Percentiles rank a stretch among this genome's conserved stretches.
These are phyloP conservation scores for Lentinula sp. DNA, from an alignment of 768 basidiomycete species.

Conservation along the genomic window DNA sequence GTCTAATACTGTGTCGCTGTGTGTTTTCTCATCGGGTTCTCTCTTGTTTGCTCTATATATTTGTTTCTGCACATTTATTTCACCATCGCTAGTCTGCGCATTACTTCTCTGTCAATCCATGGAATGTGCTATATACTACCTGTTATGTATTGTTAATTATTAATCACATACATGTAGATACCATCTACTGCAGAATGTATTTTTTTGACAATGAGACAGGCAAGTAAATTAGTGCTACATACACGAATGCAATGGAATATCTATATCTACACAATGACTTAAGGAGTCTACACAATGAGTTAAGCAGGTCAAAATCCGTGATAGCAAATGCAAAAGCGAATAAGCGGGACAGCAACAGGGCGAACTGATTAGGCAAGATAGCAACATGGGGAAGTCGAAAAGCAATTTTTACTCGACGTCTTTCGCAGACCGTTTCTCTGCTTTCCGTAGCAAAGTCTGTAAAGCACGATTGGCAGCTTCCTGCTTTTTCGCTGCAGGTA, in stretches of 20 bases:
- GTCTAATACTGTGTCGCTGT: not conserved
- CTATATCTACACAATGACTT: not conserved
- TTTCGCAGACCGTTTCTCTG: not conserved
- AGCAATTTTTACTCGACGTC: not conserved
- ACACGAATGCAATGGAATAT: not conserved
- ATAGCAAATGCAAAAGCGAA: no score
- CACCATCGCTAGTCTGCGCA: no score
- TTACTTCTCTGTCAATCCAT: not conserved
- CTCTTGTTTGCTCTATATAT: not conserved
- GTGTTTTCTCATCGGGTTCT: not conserved
- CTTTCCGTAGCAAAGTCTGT: not conserved
- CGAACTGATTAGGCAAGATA: not conserved
- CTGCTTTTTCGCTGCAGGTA: not conserved
- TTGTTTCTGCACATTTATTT: not conserved
- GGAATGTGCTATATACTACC: not conserved
- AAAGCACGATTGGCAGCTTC: slow-evolving; percentile 2
- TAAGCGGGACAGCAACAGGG: not conserved
- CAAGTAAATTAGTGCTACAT: not conserved
- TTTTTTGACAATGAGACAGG: not conserved
- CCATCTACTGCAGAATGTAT: not conserved
- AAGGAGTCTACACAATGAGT: not conserved
- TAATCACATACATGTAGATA: not conserved
- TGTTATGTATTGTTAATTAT: not conserved
- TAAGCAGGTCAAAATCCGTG: no score
- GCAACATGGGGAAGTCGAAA: not conserved